Percentiles rank a stretch among this genome's conserved stretches.
Evolutionary conservation across 1,139 yeast species (phyloP).

Genomic region (Entelexis sorbosivorans): DNA sequence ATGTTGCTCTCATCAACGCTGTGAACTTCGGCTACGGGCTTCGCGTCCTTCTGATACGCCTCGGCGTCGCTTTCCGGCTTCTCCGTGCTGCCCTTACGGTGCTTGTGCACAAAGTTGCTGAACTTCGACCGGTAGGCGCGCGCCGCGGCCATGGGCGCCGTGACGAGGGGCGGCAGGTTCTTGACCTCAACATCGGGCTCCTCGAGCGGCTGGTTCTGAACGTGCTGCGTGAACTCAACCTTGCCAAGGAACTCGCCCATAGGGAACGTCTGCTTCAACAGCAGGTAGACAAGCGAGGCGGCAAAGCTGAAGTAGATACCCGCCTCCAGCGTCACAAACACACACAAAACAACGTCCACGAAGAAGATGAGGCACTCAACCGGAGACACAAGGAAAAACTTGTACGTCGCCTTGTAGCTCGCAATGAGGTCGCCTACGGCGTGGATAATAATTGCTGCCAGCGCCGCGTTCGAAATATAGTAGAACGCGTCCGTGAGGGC

Average conservation of each 20-base stretch:
- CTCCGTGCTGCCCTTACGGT: background rate
- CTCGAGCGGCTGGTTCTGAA: constrained; percentile 40
- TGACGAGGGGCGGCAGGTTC: background rate
- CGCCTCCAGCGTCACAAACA: constrained; percentile 70
- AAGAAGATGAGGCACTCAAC: constrained; percentile 66
- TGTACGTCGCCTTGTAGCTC: constrained; percentile 57
- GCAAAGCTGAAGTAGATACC: constrained; percentile 87
- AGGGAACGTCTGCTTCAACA: constrained; percentile 70
- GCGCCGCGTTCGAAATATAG: constrained; percentile 82
- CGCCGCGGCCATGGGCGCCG: constrained; percentile 5
- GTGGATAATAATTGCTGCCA: constrained; percentile 81
- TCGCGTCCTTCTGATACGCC: background rate
- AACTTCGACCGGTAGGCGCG: background rate
- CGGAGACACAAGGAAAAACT: constrained; percentile 67
- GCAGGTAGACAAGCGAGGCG: constrained; percentile 65
- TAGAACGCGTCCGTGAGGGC: constrained; percentile 72
- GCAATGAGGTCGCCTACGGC: constrained; percentile 89
- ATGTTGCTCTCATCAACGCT: background rate
- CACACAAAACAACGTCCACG: constrained; percentile 65
- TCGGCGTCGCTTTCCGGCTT: background rate
- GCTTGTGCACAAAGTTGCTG: background rate
- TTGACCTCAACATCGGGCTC: constrained; percentile 26
- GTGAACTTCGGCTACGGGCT: background rate
- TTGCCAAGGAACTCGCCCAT: constrained; percentile 75
- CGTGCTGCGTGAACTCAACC: constrained; percentile 33